These are phyloP conservation scores for Xylaria sp. DNA, from an alignment of 2,329 filamentous ascomycete genomes.

Conservation along the genomic window DNA sequence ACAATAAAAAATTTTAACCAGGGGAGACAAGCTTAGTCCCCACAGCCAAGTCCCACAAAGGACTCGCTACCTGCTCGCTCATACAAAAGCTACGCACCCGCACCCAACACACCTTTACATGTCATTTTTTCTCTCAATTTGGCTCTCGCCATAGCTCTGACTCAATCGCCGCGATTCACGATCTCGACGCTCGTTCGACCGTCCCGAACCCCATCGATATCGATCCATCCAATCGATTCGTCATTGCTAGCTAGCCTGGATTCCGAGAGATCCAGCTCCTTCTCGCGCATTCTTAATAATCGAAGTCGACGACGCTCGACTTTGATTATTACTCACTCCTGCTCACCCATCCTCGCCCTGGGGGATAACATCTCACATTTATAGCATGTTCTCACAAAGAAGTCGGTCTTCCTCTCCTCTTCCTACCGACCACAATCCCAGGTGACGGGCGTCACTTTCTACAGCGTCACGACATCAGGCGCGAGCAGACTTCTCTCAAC, in stretches of 20 bases:
- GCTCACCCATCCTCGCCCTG: conserved; percentile 45
- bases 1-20: conserved; percentile 27
- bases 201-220: conserved; percentile 27
- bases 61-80: conserved; percentile 21
- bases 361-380: conserved; percentile 55
- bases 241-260: conserved; percentile 47
- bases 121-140: conserved; percentile 45
- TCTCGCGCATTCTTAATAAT: conserved; percentile 50
- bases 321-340: conserved; percentile 51
- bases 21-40: conserved; percentile 23
- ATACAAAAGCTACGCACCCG: conserved; percentile 42
- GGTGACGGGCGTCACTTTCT: conserved; percentile 66
- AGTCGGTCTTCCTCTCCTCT: conserved; percentile 65
- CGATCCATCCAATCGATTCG: conserved; percentile 34
- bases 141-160: conserved; percentile 49
- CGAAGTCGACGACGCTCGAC: conserved; percentile 52
- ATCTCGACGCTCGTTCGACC: conserved; percentile 34
- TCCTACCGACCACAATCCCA: conserved; percentile 70
- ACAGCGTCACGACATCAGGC: conserved; percentile 60
- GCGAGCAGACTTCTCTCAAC: conserved; percentile 48
- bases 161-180: conserved; percentile 40
- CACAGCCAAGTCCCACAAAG: conserved; percentile 28
- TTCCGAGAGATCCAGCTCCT: conserved; percentile 53
- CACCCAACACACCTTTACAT: conserved; percentile 42
- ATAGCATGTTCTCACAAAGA: conserved; percentile 68